Conservation (phyloP, 305 asterid species). For the Ajuga reptans region DNA sequence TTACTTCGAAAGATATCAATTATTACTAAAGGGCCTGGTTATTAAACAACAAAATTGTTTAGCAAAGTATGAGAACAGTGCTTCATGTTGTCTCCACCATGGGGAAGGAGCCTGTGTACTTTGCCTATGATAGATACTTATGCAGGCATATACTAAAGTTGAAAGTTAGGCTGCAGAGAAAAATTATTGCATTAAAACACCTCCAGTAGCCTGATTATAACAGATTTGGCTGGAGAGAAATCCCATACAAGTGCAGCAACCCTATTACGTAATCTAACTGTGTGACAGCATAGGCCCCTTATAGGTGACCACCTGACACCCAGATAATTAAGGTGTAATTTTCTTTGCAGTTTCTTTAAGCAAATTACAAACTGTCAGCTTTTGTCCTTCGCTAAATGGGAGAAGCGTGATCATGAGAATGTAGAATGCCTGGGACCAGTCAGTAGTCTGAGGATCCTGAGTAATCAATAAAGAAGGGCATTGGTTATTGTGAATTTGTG, state of each 20-base stretch:
- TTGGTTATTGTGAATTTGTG: not conserved
- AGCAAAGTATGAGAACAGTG: too few relatives aligned
- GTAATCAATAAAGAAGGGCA: not conserved
- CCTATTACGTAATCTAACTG: not conserved
- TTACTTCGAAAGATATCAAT: too few relatives aligned
- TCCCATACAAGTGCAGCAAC: not conserved
- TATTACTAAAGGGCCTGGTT: too few relatives aligned
- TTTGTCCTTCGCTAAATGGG: not conserved
- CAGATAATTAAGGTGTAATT: not conserved
- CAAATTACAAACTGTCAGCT: not conserved
- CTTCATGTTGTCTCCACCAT: not conserved
- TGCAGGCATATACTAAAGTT: not conserved
- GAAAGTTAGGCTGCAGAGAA: not conserved
- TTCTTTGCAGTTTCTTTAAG: not conserved
- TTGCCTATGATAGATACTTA: not conserved
- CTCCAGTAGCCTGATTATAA: conserved; percentile 5
- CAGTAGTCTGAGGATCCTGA: conserved; percentile 10
- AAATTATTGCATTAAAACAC: not conserved
- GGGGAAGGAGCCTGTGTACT: not conserved
- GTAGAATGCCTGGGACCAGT: not conserved
- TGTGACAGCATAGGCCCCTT: not conserved
- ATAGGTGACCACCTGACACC: not conserved
- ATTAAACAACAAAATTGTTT: too few relatives aligned
- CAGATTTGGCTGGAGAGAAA: not conserved
- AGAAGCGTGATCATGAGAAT: not conserved